These are phyloP conservation scores for Pythium rhizo-oryzae DNA, from an alignment of 352 stramenopile species.

Conservation along the genomic window DNA sequence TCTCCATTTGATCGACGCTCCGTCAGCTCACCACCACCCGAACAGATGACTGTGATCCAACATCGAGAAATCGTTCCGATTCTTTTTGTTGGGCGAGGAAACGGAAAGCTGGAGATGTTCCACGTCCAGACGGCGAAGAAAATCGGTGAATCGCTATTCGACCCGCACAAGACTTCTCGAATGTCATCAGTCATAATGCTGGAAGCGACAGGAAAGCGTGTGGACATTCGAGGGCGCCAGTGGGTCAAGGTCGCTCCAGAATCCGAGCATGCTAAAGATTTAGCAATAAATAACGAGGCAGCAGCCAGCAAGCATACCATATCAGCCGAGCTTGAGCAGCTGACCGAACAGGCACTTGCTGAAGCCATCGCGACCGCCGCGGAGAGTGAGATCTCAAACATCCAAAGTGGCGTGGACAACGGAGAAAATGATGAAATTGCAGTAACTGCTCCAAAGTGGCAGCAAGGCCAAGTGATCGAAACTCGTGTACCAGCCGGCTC, in stretches of 20 bases:
- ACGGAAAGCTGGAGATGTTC: slow-evolving; percentile 74
- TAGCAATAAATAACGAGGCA: not conserved
- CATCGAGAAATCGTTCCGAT: slow-evolving; percentile 61
- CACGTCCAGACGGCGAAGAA: slow-evolving; percentile 69
- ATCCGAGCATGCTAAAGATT: slow-evolving; percentile 5
- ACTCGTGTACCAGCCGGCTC: slow-evolving; percentile 46
- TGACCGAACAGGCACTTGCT: slow-evolving; percentile 19
- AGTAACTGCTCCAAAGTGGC: slow-evolving; percentile 23
- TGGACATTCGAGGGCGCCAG: slow-evolving; percentile 44
- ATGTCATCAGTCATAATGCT: slow-evolving; percentile 74
- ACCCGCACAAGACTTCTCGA: slow-evolving; percentile 39
- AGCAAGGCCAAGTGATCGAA: slow-evolving; percentile 36
- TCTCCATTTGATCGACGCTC: slow-evolving; percentile 20
- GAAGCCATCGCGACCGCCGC: slow-evolving; percentile 13
- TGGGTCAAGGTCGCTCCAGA: slow-evolving; percentile 26
- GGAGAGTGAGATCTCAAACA: slow-evolving; percentile 10
- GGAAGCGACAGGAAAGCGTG: slow-evolving; percentile 43
- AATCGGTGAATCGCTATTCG: slow-evolving; percentile 62
- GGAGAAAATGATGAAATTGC: not conserved
- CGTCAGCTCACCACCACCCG: slow-evolving; percentile 10
- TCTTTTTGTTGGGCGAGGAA: slow-evolving; percentile 71
- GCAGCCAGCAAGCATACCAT: not conserved
- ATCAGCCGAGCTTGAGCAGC: slow-evolving; percentile 11
- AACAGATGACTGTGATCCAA: slow-evolving; percentile 33
- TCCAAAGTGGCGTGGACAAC: not conserved